These are phyloP conservation scores for Ottelia alismoides DNA, from an alignment of 106 monocot genomes.

Conservation along the genomic window DNA sequence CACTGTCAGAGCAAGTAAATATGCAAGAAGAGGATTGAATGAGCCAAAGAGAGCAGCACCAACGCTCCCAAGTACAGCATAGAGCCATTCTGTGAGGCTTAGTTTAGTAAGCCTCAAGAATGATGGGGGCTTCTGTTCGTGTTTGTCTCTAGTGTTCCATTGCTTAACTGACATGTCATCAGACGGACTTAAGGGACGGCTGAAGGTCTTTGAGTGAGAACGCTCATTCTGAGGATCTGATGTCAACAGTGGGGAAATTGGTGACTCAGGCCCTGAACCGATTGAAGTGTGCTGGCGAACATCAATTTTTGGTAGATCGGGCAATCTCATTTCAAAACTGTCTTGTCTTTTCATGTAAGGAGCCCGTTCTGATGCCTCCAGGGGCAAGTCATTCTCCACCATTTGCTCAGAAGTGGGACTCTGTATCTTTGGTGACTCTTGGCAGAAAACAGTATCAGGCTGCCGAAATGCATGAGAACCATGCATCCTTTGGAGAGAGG, in stretches of 20 bases:
- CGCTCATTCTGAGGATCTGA: constrained; percentile 88
- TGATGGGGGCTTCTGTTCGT: constrained; percentile 45
- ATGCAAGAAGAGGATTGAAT: constrained; percentile 89
- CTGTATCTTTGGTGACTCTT: constrained; percentile 64
- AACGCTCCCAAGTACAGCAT: constrained; percentile 74
- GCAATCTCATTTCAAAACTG: constrained; percentile 71
- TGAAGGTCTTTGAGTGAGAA: constrained; percentile 81
- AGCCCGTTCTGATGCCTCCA: constrained; percentile 26
- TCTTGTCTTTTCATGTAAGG: constrained; percentile 79
- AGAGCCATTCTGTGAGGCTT: constrained; percentile 84
- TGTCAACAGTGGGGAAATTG: constrained; percentile 77
- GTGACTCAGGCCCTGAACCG: constrained; percentile 77
- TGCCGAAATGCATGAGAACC: constrained; percentile 32
- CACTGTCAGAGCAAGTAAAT: constrained; percentile 65
- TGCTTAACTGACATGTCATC: constrained; percentile 29
- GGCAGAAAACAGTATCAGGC: constrained; percentile 33
- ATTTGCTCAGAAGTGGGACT: constrained; percentile 56
- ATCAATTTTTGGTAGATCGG: constrained; percentile 82
- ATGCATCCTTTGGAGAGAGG: constrained; percentile 56
- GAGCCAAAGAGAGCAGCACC: constrained; percentile 94
- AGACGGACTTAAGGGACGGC: constrained; percentile 42
- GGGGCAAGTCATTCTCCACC: constrained; percentile 38
- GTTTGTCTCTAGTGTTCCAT: constrained; percentile 15
- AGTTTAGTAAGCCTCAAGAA: constrained; percentile 85
- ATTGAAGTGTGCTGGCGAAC: constrained; percentile 48